Evolutionary conservation across 345 rosid genomes (phyloP).

Genomic region (Nasturtium officinale): DNA sequence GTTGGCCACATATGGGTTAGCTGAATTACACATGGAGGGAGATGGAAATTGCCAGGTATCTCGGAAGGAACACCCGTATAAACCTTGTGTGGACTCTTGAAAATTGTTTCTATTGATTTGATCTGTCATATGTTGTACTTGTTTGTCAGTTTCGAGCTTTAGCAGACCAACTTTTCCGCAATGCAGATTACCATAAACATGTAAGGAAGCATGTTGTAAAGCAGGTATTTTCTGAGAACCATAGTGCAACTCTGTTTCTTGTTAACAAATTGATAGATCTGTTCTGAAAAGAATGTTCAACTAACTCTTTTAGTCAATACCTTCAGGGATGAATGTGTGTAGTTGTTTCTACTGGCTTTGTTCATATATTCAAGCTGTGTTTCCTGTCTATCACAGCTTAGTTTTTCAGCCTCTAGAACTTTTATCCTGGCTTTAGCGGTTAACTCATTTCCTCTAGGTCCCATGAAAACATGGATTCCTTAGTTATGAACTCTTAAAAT

Average conservation of each 20-base stretch:
- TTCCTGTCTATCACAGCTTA: not conserved
- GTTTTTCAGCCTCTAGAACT: not conserved
- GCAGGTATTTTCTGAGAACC: constrained; percentile 61
- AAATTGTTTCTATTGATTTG: not conserved
- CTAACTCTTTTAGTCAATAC: not conserved
- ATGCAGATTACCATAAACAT: constrained; percentile 79
- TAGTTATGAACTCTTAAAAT: constrained; percentile 8
- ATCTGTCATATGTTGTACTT: constrained; percentile 10
- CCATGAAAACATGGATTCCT: not conserved
- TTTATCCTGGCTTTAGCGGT: not conserved
- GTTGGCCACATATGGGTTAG: constrained; percentile 78
- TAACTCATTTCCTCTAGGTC: not conserved
- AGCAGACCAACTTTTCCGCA: constrained; percentile 88
- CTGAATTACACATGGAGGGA: constrained; percentile 87
- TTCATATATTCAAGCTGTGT: not conserved
- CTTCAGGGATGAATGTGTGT: not conserved
- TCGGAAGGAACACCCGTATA: constrained; percentile 3
- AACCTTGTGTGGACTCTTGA: not conserved
- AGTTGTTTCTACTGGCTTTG: not conserved
- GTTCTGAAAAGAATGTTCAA: not conserved
- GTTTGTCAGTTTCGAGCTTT: constrained; percentile 81
- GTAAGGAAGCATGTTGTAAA: constrained; percentile 77
- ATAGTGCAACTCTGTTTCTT: constrained; percentile 21
- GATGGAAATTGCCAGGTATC: constrained; percentile 97
- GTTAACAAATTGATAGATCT: not conserved